Percentiles rank a stretch among this genome's conserved stretches.
Evolutionary conservation across 352 stramenopile genomes (phyloP).

Genomic region (Phytopythium montanum): DNA sequence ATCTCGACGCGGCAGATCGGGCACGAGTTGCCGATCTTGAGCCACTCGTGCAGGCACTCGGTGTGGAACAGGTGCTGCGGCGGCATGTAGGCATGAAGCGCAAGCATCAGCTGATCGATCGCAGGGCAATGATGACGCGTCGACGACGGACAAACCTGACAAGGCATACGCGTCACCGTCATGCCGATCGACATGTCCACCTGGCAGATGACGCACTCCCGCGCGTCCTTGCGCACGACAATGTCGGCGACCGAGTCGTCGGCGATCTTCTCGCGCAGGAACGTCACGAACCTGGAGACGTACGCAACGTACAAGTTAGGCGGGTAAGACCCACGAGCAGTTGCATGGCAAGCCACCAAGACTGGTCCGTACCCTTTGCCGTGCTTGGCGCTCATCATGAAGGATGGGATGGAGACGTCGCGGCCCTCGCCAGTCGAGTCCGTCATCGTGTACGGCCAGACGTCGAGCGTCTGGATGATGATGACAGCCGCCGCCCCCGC

Average conservation of each 20-base stretch:
- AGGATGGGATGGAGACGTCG: slow-evolving; percentile 56
- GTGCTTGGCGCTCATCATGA: slow-evolving; percentile 77
- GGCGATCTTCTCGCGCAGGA: slow-evolving; percentile 28
- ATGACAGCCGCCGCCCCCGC: slow-evolving; percentile 52
- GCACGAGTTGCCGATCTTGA: slow-evolving; percentile 82
- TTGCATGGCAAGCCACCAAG: not conserved
- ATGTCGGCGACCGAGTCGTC: slow-evolving; percentile 35
- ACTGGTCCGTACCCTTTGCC: slow-evolving; percentile 41
- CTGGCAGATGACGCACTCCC: slow-evolving; percentile 82
- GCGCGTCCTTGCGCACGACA: slow-evolving; percentile 56
- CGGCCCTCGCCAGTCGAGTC: slow-evolving; percentile 67
- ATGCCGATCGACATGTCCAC: slow-evolving; percentile 70
- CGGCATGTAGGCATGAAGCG: no score
- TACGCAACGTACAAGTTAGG: not conserved
- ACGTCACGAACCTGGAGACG: slow-evolving; percentile 49
- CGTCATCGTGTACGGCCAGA: slow-evolving; percentile 86
- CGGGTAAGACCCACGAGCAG: slow-evolving; percentile 3
- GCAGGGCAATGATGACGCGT: no score
- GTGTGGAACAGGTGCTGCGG: slow-evolving; percentile 81
- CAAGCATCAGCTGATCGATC: not conserved
- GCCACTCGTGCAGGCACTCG: slow-evolving; percentile 70
- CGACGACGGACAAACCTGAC: slow-evolving; percentile 32
- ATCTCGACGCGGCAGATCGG: slow-evolving; percentile 81
- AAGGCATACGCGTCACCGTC: slow-evolving; percentile 67
- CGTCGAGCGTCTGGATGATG: slow-evolving; percentile 66